Evolutionary conservation across 2,329 filamentous ascomycete species (phyloP), one percentile per base, ranked within the genome.

Genomic region (Clonostachys solani): DNA sequence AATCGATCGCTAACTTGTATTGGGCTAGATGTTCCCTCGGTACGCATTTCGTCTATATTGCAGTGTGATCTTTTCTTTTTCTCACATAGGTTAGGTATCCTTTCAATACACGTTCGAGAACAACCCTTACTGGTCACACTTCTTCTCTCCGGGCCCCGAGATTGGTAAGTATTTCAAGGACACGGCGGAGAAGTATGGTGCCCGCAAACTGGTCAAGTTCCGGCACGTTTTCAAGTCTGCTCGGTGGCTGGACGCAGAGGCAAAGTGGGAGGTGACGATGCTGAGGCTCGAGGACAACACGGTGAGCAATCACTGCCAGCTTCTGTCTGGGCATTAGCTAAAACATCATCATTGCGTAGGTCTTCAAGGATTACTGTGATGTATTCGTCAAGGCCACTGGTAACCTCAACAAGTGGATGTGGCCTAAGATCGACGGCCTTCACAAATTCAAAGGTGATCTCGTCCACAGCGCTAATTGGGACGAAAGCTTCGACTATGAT

Each of bases 381-480:
- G 40, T 52, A 5, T 48, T 52, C 15, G 42, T 52, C 47, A 52
- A 52, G 18, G 50, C 23, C 12, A 44, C 42, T 8, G 42, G 42
- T 12, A 44, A 34, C 33, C 35, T 35, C 36, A 48, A 49, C 46
- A 44, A 44, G 16, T 78, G 74, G 74, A 77, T 71, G 52, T 79
- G 72, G 69, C 77, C 77, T 3, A 65, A 73, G 38, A 68, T 79
- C 15, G 58, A 69, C 1, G 71, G 70, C 4, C 56, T 77, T 5
- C 52, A 72, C 12, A 55, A 59, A 15, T 81, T 76, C 53, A 56
- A 69, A 42, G 77, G 77, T 33, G 58, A 70, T 7, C 53, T 78
- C 12, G 62, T 81, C 42, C 77, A 82, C 55, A 78, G 71, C 15
- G 75, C 77, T 2, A 62, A 62, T 35, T 82, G 78, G 78, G 74